A percentile compares a stretch with the other conserved stretches of the same genome.
These are phyloP conservation scores for Pochonia chlamydosporia DNA, from an alignment of 2,329 filamentous ascomycete genomes.

Conservation along the genomic window DNA sequence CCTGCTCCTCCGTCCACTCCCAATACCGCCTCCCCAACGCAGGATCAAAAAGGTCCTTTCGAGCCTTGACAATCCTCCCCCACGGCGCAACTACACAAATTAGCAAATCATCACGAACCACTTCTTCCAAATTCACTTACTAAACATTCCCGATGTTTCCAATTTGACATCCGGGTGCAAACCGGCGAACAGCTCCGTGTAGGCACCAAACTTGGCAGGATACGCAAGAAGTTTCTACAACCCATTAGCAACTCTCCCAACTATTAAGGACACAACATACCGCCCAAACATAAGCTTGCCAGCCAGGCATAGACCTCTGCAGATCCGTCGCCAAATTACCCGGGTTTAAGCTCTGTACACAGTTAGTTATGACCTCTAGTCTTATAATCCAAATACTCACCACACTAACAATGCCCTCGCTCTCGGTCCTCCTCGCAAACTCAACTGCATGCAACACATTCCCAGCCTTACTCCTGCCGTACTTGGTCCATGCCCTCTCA, in stretches of 20 bases:
- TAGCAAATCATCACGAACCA: too few relatives aligned
- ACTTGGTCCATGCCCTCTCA: constrained; percentile 17
- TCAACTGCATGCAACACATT: constrained; percentile 24
- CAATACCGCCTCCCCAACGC: too few relatives aligned
- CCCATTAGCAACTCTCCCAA: not conserved
- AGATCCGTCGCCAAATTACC: not conserved
- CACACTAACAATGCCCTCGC: constrained; percentile 14
- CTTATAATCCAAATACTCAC: too few relatives aligned
- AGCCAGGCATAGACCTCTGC: not conserved
- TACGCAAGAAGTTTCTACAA: not conserved
- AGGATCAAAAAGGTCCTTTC: too few relatives aligned
- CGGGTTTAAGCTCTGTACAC: not conserved
- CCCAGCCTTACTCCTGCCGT: constrained; percentile 24
- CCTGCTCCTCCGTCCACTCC: too few relatives aligned
- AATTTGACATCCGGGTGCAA: not conserved
- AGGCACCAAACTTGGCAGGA: not conserved
- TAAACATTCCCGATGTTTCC: not conserved
- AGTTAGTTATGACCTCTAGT: too few relatives aligned
- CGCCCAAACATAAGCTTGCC: not conserved
- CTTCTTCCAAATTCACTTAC: too few relatives aligned
- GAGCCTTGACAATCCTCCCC: too few relatives aligned
- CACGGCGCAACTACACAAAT: too few relatives aligned
- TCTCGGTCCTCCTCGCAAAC: constrained; percentile 20
- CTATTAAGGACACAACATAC: too few relatives aligned
- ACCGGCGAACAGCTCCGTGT: not conserved